Conservation (phyloP, 208 protist species). For the Leishmania guyanensis region DNA sequence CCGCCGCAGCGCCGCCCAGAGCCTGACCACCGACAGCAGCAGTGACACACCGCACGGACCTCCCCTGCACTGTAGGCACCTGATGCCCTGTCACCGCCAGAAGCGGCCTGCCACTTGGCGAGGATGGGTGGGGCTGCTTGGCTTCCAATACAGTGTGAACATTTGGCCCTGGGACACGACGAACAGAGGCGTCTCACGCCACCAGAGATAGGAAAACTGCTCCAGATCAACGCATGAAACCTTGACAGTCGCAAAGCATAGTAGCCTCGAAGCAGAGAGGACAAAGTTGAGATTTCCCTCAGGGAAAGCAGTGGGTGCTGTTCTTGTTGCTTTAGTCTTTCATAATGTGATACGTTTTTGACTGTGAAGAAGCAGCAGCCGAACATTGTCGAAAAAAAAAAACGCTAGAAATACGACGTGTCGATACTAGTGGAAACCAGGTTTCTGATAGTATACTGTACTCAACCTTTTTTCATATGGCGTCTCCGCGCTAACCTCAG, state of each 20-base stretch:
- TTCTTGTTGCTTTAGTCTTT: background rate
- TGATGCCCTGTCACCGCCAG: background rate
- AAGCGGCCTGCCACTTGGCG: background rate
- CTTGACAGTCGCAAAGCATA: no score
- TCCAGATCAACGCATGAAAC: background rate
- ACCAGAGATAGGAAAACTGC: background rate
- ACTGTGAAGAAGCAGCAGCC: background rate
- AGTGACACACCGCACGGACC: background rate
- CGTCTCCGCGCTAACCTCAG: conserved; percentile 43
- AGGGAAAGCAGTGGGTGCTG: background rate
- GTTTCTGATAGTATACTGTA: conserved; percentile 63
- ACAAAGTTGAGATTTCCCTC: no score
- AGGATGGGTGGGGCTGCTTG: background rate
- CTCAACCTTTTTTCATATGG: conserved; percentile 47
- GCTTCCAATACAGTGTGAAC: background rate
- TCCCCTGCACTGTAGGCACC: background rate
- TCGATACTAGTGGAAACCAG: conserved; percentile 19
- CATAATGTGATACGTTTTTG: conserved; percentile 4
- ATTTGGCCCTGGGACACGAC: background rate
- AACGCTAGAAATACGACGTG: conserved; percentile 24
- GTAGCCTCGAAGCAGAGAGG: background rate
- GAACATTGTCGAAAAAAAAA: conserved; percentile 16
- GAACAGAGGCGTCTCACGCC: background rate
- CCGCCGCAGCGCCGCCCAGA: background rate
- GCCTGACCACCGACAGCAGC: background rate